Evolutionary conservation across 2,329 filamentous ascomycete genomes (phyloP).

Genomic region (Colletotrichum gigasporum): DNA sequence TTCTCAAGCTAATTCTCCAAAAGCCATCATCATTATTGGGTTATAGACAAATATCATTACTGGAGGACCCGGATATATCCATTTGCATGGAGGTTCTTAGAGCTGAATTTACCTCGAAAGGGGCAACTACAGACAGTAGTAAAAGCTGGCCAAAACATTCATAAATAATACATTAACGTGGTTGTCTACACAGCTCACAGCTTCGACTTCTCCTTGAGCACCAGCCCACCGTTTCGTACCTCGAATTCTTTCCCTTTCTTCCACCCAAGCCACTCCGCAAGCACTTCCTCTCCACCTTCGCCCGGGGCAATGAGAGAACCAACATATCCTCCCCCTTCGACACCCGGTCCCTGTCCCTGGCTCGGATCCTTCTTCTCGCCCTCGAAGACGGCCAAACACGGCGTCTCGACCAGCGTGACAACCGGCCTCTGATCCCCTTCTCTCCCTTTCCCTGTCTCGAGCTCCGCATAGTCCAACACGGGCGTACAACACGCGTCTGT

Average conservation of each 20-base stretch:
- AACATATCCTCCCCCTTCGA: constrained; percentile 74
- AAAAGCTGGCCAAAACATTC: not conserved
- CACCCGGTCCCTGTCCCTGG: constrained; percentile 71
- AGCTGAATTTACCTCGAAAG: not conserved
- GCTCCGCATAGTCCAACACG: constrained; percentile 78
- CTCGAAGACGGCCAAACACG: constrained; percentile 69
- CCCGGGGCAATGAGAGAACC: constrained; percentile 70
- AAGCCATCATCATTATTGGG: not conserved
- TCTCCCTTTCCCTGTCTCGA: constrained; percentile 61
- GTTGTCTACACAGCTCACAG: constrained; percentile 36
- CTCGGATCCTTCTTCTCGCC: constrained; percentile 48
- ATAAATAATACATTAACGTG: not conserved
- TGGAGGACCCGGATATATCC: too few relatives aligned
- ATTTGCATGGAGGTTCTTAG: too few relatives aligned
- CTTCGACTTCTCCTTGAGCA: constrained; percentile 51
- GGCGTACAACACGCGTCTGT: constrained; percentile 95
- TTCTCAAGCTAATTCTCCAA: not conserved
- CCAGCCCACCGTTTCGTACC: constrained; percentile 70
- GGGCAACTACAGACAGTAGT: not conserved
- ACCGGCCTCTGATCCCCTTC: constrained; percentile 77
- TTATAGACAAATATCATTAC: too few relatives aligned
- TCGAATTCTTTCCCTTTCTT: constrained; percentile 75
- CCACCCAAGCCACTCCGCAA: constrained; percentile 83
- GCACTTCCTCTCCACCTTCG: constrained; percentile 74
- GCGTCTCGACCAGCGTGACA: constrained; percentile 75